Percentiles rank a stretch among this genome's conserved stretches.
These are phyloP conservation scores for Zizania latifolia DNA, from an alignment of 176 grass and related monocot species.

Conservation along the genomic window DNA sequence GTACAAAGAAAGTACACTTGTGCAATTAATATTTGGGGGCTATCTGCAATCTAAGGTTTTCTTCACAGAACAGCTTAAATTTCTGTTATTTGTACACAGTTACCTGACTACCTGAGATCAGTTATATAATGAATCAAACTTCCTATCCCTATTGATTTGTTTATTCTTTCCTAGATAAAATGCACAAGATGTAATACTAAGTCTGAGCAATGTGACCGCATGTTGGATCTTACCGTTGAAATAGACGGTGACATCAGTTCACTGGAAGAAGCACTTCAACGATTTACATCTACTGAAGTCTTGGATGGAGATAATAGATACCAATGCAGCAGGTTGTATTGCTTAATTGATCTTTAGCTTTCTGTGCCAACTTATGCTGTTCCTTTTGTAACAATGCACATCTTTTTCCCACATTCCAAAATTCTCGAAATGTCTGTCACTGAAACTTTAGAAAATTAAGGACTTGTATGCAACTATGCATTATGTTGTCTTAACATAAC, in stretches of 20 bases:
- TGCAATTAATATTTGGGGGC: conserved; percentile 92
- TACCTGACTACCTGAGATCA: not conserved
- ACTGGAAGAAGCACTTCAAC: conserved; percentile 70
- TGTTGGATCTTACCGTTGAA: conserved; percentile 93
- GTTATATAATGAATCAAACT: not conserved
- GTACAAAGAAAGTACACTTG: conserved; percentile 74
- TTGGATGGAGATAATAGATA: conserved; percentile 97
- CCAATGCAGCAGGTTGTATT: conserved; percentile 83
- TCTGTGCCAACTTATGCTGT: not conserved
- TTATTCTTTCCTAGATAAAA: conserved; percentile 62
- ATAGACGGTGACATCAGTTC: conserved; percentile 86
- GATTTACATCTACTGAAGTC: conserved; percentile 86
- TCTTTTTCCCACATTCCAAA: not conserved
- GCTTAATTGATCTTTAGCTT: conserved; percentile 13
- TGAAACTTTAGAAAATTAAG: conserved; percentile 9
- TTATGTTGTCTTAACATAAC: not conserved
- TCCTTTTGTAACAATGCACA: not conserved
- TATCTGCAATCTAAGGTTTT: conserved; percentile 90
- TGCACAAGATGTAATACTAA: conserved; percentile 60
- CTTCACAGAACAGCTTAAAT: conserved; percentile 9
- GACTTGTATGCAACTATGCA: not conserved
- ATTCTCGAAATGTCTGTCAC: not conserved
- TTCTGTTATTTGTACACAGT: not conserved
- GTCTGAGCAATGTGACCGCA: conserved; percentile 72
- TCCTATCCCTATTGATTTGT: conserved; percentile 6